These are phyloP conservation scores for Allomyces arbusculus DNA, from an alignment of 192 early-diverging fungal genomes.

Conservation along the genomic window DNA sequence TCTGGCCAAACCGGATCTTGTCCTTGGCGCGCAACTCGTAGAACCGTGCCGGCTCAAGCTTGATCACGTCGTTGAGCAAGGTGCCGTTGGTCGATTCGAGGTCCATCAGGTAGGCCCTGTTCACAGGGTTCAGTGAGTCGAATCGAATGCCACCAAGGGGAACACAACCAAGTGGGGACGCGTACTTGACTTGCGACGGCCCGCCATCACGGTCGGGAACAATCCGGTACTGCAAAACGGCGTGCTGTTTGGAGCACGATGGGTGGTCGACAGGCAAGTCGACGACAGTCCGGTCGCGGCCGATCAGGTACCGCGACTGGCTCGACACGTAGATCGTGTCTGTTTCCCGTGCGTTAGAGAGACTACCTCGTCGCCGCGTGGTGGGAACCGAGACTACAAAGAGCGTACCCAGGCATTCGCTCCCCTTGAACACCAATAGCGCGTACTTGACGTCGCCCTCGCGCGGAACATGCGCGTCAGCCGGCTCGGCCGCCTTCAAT, in stretches of 20 bases:
- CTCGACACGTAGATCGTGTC: conserved; percentile 70
- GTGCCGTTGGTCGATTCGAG: conserved; percentile 82
- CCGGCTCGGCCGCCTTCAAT: conserved; percentile 81
- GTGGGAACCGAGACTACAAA: neutral
- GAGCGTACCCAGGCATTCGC: conserved; percentile 51
- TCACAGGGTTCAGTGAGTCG: neutral
- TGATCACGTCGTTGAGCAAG: conserved; percentile 52
- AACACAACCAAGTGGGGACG: neutral
- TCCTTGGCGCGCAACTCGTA: conserved; percentile 66
- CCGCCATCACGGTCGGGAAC: conserved; percentile 23
- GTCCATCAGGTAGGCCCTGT: conserved; percentile 82
- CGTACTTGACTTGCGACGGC: conserved; percentile 32
- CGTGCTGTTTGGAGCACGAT: conserved; percentile 85
- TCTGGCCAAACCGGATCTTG: conserved; percentile 74
- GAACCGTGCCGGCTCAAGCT: conserved; percentile 52
- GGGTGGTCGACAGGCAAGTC: conserved; percentile 92
- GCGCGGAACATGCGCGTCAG: conserved; percentile 62
- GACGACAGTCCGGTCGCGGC: conserved; percentile 64
- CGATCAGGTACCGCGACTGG: conserved; percentile 72
- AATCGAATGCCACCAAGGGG: neutral
- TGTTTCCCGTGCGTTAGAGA: conserved; percentile 3
- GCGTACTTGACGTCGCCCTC: conserved; percentile 33
- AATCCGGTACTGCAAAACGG: conserved; percentile 71
- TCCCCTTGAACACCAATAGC: conserved; percentile 85
- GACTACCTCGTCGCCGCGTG: no score